Evolutionary conservation across 2,329 filamentous ascomycete genomes (phyloP).

Genomic region (Raffaelea ambrosiae): DNA sequence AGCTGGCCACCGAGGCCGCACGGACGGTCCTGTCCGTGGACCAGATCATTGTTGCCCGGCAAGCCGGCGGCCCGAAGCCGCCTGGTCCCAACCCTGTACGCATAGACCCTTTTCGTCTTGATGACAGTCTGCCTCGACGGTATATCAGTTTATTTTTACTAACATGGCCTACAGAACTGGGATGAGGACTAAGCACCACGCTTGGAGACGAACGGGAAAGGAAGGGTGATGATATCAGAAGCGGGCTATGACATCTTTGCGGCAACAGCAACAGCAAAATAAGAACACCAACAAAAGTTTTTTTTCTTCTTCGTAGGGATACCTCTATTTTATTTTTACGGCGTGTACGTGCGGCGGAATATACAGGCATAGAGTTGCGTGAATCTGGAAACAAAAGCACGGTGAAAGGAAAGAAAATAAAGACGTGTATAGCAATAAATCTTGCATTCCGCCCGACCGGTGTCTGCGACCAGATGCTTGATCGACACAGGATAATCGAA

Average conservation of each 20-base stretch:
- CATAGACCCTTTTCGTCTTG: slow-evolving; percentile 35
- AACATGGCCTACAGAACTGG: slow-evolving; percentile 45
- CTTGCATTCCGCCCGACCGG: no score
- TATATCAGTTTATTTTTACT: not conserved
- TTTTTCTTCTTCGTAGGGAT: not conserved
- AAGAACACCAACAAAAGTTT: not conserved
- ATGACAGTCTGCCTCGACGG: no score
- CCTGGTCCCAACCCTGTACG: slow-evolving; percentile 77
- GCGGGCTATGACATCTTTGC: no score
- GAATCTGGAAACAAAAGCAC: no score
- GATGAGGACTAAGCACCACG: slow-evolving; percentile 43
- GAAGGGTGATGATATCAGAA: no score
- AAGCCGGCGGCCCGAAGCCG: slow-evolving; percentile 95
- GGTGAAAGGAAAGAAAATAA: no score
- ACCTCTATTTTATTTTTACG: not conserved
- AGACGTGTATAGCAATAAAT: no score
- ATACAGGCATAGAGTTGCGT: no score
- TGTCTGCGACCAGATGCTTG: no score
- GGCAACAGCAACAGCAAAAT: not conserved
- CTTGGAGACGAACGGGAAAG: not conserved
- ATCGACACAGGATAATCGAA: no score
- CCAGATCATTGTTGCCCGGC: slow-evolving; percentile 96
- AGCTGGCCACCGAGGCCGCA: slow-evolving; percentile 89
- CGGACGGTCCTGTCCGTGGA: slow-evolving; percentile 92
- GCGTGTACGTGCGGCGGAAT: no score